phyloP scores from a whole-genome alignment of 208 protist species.

The Trypanosoma lewisi region DNA sequence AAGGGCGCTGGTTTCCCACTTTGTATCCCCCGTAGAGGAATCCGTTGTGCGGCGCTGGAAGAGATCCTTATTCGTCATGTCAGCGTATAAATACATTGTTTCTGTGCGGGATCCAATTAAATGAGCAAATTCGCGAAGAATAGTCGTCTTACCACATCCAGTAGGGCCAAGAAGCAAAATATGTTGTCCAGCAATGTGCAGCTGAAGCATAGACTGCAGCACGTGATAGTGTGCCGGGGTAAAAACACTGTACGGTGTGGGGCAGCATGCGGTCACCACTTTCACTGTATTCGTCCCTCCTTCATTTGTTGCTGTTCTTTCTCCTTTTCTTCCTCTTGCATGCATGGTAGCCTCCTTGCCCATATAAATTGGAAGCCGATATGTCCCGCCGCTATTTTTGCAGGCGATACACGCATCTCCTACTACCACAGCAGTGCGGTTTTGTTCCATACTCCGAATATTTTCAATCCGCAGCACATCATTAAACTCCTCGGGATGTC shows the following conservation, averaged over 20 bases:
- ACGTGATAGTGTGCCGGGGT: slow-evolving; percentile 66
- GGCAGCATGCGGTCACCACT: slow-evolving; percentile 23
- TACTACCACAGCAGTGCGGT: slow-evolving; percentile 27
- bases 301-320: background rate
- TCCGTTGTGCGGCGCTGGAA: slow-evolving; percentile 92
- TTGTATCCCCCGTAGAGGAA: slow-evolving; percentile 74
- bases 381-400: slow-evolving; percentile 25
- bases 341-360: slow-evolving; percentile 26
- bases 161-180: slow-evolving; percentile 82
- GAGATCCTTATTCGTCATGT: slow-evolving; percentile 94
- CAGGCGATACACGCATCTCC: slow-evolving; percentile 60
- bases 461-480: slow-evolving; percentile 39
- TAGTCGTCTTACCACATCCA: slow-evolving; percentile 88
- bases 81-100: slow-evolving; percentile 89
- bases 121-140: slow-evolving; percentile 72
- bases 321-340: background rate
- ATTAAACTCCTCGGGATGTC: slow-evolving; percentile 43
- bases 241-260: slow-evolving; percentile 36
- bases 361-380: slow-evolving; percentile 50
- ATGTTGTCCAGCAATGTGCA: slow-evolving; percentile 71
- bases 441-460: slow-evolving; percentile 19
- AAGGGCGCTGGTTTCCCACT: slow-evolving; percentile 85
- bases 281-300: background rate
- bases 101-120: slow-evolving; percentile 65
- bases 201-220: slow-evolving; percentile 73